Percentiles rank a stretch among this genome's conserved stretches.
These are phyloP conservation scores for Blastomyces emzantsi DNA, from an alignment of 2,329 filamentous ascomycete species.

Conservation along the genomic window DNA sequence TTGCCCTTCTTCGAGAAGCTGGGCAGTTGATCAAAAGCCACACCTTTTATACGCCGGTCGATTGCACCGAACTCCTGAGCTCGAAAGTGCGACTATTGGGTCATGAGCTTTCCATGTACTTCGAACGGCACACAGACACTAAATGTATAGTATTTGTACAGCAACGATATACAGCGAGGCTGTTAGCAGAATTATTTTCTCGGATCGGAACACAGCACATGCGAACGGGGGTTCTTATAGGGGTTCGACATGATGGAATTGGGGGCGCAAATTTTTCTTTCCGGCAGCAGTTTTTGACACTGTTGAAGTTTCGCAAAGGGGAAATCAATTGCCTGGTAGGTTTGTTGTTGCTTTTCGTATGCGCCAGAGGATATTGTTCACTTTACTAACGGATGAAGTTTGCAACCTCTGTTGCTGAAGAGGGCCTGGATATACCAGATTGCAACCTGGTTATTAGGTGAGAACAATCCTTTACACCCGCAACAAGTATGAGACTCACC, in stretches of 20 bases:
- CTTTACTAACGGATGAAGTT: slow-evolving; percentile 34
- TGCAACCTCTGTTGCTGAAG: slow-evolving; percentile 56
- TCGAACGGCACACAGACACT: slow-evolving; percentile 47
- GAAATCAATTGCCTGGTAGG: slow-evolving; percentile 47
- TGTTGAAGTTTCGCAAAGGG: slow-evolving; percentile 55
- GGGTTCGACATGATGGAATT: slow-evolving; percentile 41
- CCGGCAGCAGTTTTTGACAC: slow-evolving; percentile 62
- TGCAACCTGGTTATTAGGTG: slow-evolving; percentile 55
- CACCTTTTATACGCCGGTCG: slow-evolving; percentile 34
- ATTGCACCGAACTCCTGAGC: slow-evolving; percentile 47
- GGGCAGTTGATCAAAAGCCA: slow-evolving; percentile 48
- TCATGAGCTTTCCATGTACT: slow-evolving; percentile 53
- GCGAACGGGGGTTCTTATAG: slow-evolving; percentile 55
- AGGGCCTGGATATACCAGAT: slow-evolving; percentile 57
- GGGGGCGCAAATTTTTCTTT: slow-evolving; percentile 58
- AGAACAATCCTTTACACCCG: background rate
- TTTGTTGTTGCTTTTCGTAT: background rate
- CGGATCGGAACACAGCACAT: slow-evolving; percentile 51
- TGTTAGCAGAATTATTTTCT: slow-evolving; percentile 61
- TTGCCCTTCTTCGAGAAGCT: slow-evolving; percentile 51
- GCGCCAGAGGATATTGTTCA: background rate
- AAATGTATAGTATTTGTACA: slow-evolving; percentile 86
- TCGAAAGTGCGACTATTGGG: slow-evolving; percentile 61
- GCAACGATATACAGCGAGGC: slow-evolving; percentile 63
- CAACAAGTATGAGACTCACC: background rate